Base-by-base conservation (phyloP, 164 flowering plant genomes). In the Nymphaea thermarum region DNA sequence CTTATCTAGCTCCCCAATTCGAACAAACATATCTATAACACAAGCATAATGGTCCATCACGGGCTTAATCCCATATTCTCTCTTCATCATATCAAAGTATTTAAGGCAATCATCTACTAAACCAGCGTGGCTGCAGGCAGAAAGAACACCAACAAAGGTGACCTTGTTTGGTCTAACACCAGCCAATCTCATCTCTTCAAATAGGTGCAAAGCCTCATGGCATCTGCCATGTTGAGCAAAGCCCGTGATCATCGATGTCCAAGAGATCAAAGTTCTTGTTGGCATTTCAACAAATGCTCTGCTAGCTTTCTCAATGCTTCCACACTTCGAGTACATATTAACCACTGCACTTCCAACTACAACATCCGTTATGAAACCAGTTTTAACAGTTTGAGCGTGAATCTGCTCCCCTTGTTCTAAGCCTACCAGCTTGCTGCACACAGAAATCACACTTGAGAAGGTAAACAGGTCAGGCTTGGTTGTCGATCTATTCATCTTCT, bases 121-220 rank as follows among this genome's bases (percentile, higher is more conserved):
- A 60, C 93, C 95, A 10, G 87, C 87, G 70, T 82, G 91, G 71
- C 93, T 85, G 80, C 98, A 93, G 65, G 98, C 98, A 18, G 96
- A 83, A 66, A 93, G 81, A 67, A 88, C 88, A 65, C 88, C 93
- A 6, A 86, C 84, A 71, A 93, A 88, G 43, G 98, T 90, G 3
- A 93, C 68, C 79, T 84, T 82, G 78, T 88, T 90, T 14, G 98
- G 96, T 69, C 78, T 78, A 44, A 81, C 82, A n/a, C 93, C 96
- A 8, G 85, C 81, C n/a, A 80, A 63, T 61, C 78, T 81, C 98
- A 93, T 93, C 63, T 90, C 92, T 65, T 93, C 89, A 66, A 90
- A 93, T 5, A 93, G 89, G 71, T 85, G 83, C 71, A 93, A 73
- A 4, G 93, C 93, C 78, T 86, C 83, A 57, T 74, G 74, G 65